Base-by-base conservation (phyloP, 257 asterid genomes). In the Salvia hispanica region DNA sequence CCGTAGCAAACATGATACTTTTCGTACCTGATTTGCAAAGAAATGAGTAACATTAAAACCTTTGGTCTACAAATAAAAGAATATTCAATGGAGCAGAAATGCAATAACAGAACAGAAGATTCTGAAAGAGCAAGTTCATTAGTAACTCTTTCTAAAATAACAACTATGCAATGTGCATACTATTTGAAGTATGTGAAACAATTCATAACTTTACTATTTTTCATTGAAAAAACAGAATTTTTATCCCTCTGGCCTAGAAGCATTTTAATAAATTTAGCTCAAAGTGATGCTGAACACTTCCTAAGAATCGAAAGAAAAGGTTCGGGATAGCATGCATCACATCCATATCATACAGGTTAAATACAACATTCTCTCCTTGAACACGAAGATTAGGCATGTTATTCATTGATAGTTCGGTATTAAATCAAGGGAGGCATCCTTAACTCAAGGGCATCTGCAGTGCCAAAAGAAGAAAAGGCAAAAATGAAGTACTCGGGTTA, bases 1-100 rank as follows among this genome's bases (percentile, higher is more conserved):
- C 99, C 97, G 67, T 81, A 90, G 73, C 85, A 86, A 67, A 83
- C 96, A 78, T 93, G 99, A 79, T 93, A 93, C 75, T 93, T 93
- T 79, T 93, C 99, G 50, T 93, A 93, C 91, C 99, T 90, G 80
- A 67, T 74, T 58, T 70, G 71, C 43, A 56, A 15, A 62, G 48
- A 68, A 61, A 72, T 39, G 43, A 58, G 61, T 12, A 37, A 67
- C 31, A 71, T 14, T n/a, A 56, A 52, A 48, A 14, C 45, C 11
- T 58, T 45, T 9, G 43, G 62, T n/a, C 33, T 51, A 58, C 53
- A 64, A 66, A 36, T 57, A 53, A 34, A 18, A 54, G 33, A 40
- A 59, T 46, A 67, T 9, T 33, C 43, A 71, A 14, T 31, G 60
- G 45, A 14, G 18, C 66, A 65, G 56, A 64, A 58, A 63, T 44